These are phyloP conservation scores for Citrullus mucosospermus DNA, from an alignment of 306 rosid species.

Conservation along the genomic window DNA sequence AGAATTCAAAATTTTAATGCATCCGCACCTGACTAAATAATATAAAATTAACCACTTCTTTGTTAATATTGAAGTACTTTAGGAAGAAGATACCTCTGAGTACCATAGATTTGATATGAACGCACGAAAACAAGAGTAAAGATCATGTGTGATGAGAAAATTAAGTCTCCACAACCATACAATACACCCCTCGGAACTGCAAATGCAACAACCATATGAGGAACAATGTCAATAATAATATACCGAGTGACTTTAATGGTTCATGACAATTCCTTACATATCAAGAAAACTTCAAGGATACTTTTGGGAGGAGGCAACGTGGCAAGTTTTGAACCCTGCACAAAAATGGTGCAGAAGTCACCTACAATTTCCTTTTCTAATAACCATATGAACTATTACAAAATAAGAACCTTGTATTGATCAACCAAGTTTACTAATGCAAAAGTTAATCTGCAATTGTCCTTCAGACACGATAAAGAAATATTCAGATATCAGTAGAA, in stretches of 20 bases:
- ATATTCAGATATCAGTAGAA: background rate
- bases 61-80: background rate
- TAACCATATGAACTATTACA: background rate
- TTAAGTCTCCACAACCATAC: conserved; percentile 46
- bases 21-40: background rate
- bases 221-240: background rate
- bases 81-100: conserved; percentile 21
- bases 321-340: conserved; percentile 42
- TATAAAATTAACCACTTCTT: background rate
- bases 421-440: background rate
- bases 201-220: conserved; percentile 14
- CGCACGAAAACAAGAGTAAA: conserved; percentile 35
- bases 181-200: conserved; percentile 34
- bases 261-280: conserved; percentile 18
- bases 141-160: conserved; percentile 49
- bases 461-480: background rate
- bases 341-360: conserved; percentile 17
- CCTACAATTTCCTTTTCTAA: background rate
- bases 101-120: conserved; percentile 36
- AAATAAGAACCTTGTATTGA: background rate
- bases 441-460: background rate
- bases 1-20: background rate
- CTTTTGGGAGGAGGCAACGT: conserved; percentile 30
- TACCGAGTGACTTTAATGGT: background rate
- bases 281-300: conserved; percentile 26